Base-by-base conservation (phyloP, 148 eudicot genomes). In the Fagopyrum esculentum region DNA sequence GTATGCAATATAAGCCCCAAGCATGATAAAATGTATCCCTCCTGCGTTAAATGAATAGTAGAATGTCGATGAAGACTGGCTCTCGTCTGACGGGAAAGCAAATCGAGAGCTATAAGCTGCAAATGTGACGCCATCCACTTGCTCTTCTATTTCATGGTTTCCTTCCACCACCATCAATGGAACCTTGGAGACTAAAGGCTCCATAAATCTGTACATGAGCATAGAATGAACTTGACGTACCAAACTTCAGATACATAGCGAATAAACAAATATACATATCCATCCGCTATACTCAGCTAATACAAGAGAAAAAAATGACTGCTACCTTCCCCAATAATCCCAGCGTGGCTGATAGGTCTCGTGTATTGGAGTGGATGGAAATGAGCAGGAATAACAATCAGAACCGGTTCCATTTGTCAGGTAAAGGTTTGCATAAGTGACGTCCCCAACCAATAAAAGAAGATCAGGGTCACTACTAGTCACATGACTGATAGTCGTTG, bases 261-360 rank as follows among this genome's bases (percentile, higher is more conserved):
- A 35, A 35, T 35, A 66, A 66, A 66, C 45, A 63, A 29, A 30
- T 11, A 30, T 35, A 63, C 35, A 8, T 8, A 57, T 57, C 9
- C 19, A 55, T 55, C 3, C 3, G 0, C 0, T 19, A 17, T 29
- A 63, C 13, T 11, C 69, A 49, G 6, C 9, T 9, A 49, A 12
- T 30, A 1, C 5, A 29, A 30, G 69, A 29, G 2, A 29, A 49
- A 4, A 29, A 1, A 11, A 13, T 63, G 40, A 57, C 43, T 26
- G 47, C 9, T 66, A 93, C 97, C 98, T 90, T 86, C 92, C 98
- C 98, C 96, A 94, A 64, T 91, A 91, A 86, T 94, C 98, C 98
- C 98, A 94, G 15, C 98, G 93, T 57, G 98, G 98, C 75, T 94
- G 98, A 82, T 94, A 94, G 0, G 97, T 94, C 78, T 94, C 98